A percentile compares a stretch with the other conserved stretches of the same genome.
phyloP scores from a whole-genome alignment of 2,329 filamentous ascomycete species.

The Dactylonectria estremocensis region DNA sequence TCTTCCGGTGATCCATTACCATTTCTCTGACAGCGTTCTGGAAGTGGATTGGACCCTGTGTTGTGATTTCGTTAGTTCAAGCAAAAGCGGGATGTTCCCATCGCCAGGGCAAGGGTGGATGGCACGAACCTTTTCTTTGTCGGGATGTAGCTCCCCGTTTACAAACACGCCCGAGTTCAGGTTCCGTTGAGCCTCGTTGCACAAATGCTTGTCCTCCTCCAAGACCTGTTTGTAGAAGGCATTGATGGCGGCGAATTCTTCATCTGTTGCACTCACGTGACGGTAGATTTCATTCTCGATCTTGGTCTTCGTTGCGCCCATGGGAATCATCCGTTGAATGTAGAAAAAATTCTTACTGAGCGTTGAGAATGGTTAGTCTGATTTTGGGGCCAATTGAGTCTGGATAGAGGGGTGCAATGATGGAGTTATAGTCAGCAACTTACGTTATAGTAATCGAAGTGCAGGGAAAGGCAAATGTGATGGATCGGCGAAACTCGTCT shows the following conservation, averaged over 20 bases:
- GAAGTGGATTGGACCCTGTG: constrained; percentile 68
- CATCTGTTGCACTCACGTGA: constrained; percentile 70
- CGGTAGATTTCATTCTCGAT: constrained; percentile 76
- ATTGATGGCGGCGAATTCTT: constrained; percentile 70
- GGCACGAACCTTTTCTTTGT: constrained; percentile 66
- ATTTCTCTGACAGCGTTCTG: constrained; percentile 62
- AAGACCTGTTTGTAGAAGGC: constrained; percentile 75
- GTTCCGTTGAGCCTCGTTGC: constrained; percentile 71
- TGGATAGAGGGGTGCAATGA: not conserved
- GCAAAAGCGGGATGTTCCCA: not conserved
- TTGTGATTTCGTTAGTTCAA: not conserved
- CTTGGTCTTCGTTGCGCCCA: constrained; percentile 62
- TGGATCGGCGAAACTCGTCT: constrained; percentile 60
- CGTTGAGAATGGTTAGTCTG: not conserved
- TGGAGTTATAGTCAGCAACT: constrained; percentile 42
- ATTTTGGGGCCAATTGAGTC: not conserved
- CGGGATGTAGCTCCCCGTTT: constrained; percentile 74
- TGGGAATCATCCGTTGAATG: constrained; percentile 73
- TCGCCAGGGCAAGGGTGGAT: not conserved
- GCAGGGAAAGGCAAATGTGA: constrained; percentile 65
- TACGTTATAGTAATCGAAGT: constrained; percentile 65
- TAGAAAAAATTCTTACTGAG: constrained; percentile 72
- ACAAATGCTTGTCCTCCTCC: constrained; percentile 76
- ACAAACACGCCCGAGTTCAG: constrained; percentile 73
- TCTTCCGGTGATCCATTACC: constrained; percentile 60